Percentiles rank a stretch among this genome's conserved stretches.
Conservation (phyloP, 345 rosid species). For the Bruguiera gymnorhiza region DNA sequence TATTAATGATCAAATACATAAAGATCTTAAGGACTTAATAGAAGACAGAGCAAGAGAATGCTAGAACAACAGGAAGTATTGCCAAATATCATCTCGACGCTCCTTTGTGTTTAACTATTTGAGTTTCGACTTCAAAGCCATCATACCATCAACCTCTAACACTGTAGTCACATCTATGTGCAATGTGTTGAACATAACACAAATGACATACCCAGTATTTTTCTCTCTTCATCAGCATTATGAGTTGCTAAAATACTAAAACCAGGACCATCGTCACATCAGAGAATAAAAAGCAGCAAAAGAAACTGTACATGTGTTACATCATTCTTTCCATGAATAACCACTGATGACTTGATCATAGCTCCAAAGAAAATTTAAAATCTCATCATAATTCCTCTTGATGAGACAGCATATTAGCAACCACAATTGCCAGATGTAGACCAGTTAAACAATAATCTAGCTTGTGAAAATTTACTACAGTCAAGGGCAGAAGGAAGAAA, state of each 20-base stretch:
- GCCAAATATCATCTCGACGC: not conserved
- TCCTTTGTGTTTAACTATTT: not conserved
- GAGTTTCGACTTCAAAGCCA: not conserved
- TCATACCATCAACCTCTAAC: not conserved
- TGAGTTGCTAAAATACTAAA: not conserved
- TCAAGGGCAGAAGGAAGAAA: no score
- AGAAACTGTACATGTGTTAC: no score
- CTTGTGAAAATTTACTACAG: not conserved
- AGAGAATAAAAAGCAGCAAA: not conserved
- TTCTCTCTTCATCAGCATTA: not conserved
- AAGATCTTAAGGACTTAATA: not conserved
- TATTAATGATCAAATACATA: not conserved
- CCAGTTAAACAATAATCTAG: not conserved
- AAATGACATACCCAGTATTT: not conserved
- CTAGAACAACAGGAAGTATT: not conserved
- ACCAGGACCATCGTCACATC: not conserved
- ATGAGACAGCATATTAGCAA: not conserved
- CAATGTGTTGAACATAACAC: not conserved
- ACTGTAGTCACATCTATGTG: not conserved
- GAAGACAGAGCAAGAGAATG: not conserved
- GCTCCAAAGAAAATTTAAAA: no score
- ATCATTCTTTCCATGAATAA: no score
- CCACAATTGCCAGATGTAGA: not conserved
- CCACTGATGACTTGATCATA: no score
- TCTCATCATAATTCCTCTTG: not conserved